These are phyloP conservation scores for Epichloe hybrida DNA, from an alignment of 2,329 filamentous ascomycete species.

Conservation along the genomic window DNA sequence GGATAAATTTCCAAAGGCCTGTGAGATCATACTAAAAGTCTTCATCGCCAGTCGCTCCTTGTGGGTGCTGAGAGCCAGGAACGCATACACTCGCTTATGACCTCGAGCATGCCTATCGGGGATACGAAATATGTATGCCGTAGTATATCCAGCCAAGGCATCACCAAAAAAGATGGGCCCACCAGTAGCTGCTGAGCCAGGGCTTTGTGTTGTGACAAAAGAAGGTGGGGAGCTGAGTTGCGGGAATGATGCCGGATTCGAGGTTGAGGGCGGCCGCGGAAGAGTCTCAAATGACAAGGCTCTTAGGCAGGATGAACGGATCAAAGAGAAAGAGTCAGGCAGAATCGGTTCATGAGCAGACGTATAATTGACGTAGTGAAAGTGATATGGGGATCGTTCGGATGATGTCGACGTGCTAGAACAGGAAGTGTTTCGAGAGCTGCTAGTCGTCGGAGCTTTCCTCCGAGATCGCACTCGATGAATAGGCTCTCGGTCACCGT, in stretches of 20 bases:
- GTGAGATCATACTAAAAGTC: slow-evolving; percentile 47
- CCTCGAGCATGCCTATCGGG: slow-evolving; percentile 54
- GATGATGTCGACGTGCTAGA: slow-evolving; percentile 40
- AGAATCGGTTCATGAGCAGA: slow-evolving; percentile 52
- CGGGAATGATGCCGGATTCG: slow-evolving; percentile 23
- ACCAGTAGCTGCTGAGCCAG: slow-evolving; percentile 42
- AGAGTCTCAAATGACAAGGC: slow-evolving; percentile 55
- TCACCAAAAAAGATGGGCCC: slow-evolving; percentile 59
- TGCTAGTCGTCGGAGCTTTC: slow-evolving; percentile 29
- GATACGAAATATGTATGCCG: slow-evolving; percentile 57
- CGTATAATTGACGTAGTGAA: slow-evolving; percentile 54
- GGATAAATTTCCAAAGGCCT: slow-evolving; percentile 50
- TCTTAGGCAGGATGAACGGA: slow-evolving; percentile 52
- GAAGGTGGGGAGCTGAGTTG: slow-evolving; percentile 27
- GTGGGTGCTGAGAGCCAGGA: slow-evolving; percentile 51
- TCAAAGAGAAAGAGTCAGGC: slow-evolving; percentile 50
- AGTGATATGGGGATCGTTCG: slow-evolving; percentile 35
- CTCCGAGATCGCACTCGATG: slow-evolving; percentile 26
- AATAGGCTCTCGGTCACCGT: slow-evolving; percentile 33
- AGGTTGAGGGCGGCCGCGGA: slow-evolving; percentile 37
- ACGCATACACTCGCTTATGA: slow-evolving; percentile 55
- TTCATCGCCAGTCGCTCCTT: slow-evolving; percentile 53
- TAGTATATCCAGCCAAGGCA: slow-evolving; percentile 50
- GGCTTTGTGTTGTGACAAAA: slow-evolving; percentile 40
- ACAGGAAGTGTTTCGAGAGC: slow-evolving; percentile 32